Evolutionary conservation across 257 asterid species (phyloP).

Genomic region (Craterostigma plantagineum): DNA sequence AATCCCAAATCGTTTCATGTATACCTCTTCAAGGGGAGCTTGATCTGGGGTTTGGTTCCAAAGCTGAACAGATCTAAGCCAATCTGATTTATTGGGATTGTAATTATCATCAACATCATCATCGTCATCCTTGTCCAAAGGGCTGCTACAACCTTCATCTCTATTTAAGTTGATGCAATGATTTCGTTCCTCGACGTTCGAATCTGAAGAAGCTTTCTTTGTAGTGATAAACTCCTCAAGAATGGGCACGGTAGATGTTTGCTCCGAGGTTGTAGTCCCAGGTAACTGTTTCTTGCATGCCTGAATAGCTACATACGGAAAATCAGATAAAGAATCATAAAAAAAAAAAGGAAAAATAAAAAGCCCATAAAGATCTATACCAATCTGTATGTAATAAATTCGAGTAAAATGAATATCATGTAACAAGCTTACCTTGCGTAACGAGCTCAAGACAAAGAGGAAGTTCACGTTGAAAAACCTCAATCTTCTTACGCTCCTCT

Average conservation of each 20-base stretch:
- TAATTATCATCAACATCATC: no score
- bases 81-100: constrained; percentile 34
- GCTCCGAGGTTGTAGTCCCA: constrained; percentile 60
- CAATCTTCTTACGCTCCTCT: constrained; percentile 71
- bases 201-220: constrained; percentile 17
- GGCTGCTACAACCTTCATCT: constrained; percentile 6
- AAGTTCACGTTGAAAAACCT: constrained; percentile 82
- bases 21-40: constrained; percentile 6
- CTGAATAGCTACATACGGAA: constrained; percentile 49
- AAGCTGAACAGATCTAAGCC: constrained; percentile 76
- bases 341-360: not conserved
- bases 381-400: no score
- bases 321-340: not conserved
- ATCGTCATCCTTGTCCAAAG: constrained; percentile 6
- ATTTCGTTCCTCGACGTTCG: constrained; percentile 19
- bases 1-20: not conserved
- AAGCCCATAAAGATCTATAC: no score
- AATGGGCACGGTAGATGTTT: constrained; percentile 50
- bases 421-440: constrained; percentile 36
- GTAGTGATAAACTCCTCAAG: constrained; percentile 52
- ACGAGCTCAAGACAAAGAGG: constrained; percentile 87
- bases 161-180: no score
- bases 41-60: constrained; percentile 73
- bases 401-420: not conserved
- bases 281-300: constrained; percentile 39